Percentiles rank a stretch among this genome's conserved stretches.
phyloP scores from a whole-genome alignment of 1,139 yeast genomes.

The Lodderomyces metapsilosis region DNA sequence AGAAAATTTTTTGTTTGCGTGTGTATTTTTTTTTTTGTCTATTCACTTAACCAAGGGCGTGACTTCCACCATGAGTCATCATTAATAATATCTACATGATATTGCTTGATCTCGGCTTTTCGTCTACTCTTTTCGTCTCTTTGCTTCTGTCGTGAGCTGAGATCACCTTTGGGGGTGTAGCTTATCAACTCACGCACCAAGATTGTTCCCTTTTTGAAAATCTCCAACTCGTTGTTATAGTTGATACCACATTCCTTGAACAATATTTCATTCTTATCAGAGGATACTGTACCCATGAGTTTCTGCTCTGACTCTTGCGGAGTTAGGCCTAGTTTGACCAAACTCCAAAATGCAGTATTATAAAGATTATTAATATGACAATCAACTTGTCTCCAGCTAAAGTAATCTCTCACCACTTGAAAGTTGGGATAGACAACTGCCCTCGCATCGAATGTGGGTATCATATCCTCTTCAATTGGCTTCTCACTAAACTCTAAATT shows the following conservation, averaged over 20 bases:
- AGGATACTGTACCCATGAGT: constrained; percentile 70
- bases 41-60: constrained; percentile 33
- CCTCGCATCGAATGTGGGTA: constrained; percentile 91
- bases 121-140: constrained; percentile 38
- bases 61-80: constrained; percentile 55
- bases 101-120: constrained; percentile 44
- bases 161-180: constrained; percentile 14
- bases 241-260: constrained; percentile 78
- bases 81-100: constrained; percentile 59
- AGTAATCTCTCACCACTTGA: constrained; percentile 67
- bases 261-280: constrained; percentile 85
- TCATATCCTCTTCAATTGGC: constrained; percentile 23
- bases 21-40: background rate
- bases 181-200: constrained; percentile 52
- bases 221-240: constrained; percentile 86
- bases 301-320: constrained; percentile 77
- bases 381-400: constrained; percentile 95
- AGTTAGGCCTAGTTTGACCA: constrained; percentile 72
- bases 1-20: background rate
- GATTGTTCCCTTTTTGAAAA: constrained; percentile 83
- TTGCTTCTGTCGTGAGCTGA: constrained; percentile 49
- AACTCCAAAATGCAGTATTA: constrained; percentile 90
- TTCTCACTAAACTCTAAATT: constrained; percentile 51
- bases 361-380: constrained; percentile 94
- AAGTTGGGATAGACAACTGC: constrained; percentile 81